Evolutionary conservation across 2,329 filamentous ascomycete genomes (phyloP).

Genomic region (Calonectria hongkongensis): DNA sequence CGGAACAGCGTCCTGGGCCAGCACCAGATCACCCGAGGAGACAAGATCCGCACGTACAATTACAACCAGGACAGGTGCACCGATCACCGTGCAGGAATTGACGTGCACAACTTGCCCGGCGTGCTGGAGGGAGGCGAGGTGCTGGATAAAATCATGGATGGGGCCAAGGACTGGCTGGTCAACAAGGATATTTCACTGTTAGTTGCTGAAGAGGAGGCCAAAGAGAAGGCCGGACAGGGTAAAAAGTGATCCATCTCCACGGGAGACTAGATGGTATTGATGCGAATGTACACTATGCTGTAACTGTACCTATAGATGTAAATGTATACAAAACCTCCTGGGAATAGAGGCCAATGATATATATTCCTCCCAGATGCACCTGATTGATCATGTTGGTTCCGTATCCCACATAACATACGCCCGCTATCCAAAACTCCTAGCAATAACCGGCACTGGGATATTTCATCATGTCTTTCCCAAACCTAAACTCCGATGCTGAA

Average conservation of each 20-base stretch:
- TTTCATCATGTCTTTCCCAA: conserved; percentile 46
- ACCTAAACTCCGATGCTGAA: conserved; percentile 47
- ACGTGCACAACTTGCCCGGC: conserved; percentile 86
- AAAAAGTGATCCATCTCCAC: conserved; percentile 31
- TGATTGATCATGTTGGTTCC: conserved; percentile 20
- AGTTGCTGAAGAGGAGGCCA: conserved; percentile 76
- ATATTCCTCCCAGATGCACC: conserved; percentile 24
- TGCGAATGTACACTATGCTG: conserved; percentile 30
- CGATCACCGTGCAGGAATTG: conserved; percentile 88
- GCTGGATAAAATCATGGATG: conserved; percentile 85
- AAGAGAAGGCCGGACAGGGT: conserved; percentile 48
- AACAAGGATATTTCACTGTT: conserved; percentile 84
- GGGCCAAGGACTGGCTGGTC: conserved; percentile 84
- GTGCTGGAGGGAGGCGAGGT: conserved; percentile 84
- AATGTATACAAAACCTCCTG: conserved; percentile 21
- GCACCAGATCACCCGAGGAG: conserved; percentile 89
- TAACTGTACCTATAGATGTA: conserved; percentile 12
- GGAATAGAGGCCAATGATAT: conserved; percentile 16
- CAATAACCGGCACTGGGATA: conserved; percentile 47
- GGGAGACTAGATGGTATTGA: conserved; percentile 21
- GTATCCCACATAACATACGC: conserved; percentile 22
- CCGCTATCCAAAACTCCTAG: conserved; percentile 44
- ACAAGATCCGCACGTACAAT: conserved; percentile 97
- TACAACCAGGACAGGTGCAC: conserved; percentile 85
- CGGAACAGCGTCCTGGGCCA: conserved; percentile 86